Base-by-base conservation (phyloP, 768 basidiomycete genomes). In the Melanogaster broomeanus region DNA sequence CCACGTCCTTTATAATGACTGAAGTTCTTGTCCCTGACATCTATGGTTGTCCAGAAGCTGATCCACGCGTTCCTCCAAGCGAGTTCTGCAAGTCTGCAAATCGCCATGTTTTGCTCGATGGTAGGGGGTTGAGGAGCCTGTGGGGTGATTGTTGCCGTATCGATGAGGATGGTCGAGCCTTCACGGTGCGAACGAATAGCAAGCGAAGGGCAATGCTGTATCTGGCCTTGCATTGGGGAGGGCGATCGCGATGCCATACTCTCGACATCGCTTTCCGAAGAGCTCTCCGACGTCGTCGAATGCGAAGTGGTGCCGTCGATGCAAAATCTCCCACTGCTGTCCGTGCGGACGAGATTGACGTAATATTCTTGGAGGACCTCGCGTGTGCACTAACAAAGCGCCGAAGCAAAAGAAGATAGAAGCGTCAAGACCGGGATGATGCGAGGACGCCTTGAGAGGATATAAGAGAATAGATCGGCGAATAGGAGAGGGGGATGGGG, bases 341-440 rank as follows among this genome's bases (percentile, higher is more conserved):
- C 88, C 11, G 92, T 91, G 50, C 88, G 83, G 52, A 94, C 88
- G 64, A 98, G 88, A 66, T 90, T 96, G 73, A 90, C 77, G 76
- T 96, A 97, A 72, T 96, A 98, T 62, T 92, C 86, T 71, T 97
- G 90, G 37, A 97, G 82, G 60, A 91, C 78, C 61, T 95, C 92
- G 56, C 88, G 83, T 19, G 90, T 93, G 76, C 90, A 93, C 94
- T 97, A 74, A 13, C n/a, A 28, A 42, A 30, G 45, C 44, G 46
- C 22, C 52, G 65, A 61, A 62, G 22, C 61, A 64, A 65, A n/a
- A 42, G 66, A 68, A 18, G 42, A 41, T 28, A 42, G 43, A 55
- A 48, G 55, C 42, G 49, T 42, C 47, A 52, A 48, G 52, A 53
- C 40, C 22, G 30, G 51, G 34, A 48, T 33, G 13, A 48, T 52